A percentile compares a stretch with the other conserved stretches of the same genome.
These are phyloP conservation scores for Coniella lustricola DNA, from an alignment of 2,329 filamentous ascomycete genomes.

Conservation along the genomic window DNA sequence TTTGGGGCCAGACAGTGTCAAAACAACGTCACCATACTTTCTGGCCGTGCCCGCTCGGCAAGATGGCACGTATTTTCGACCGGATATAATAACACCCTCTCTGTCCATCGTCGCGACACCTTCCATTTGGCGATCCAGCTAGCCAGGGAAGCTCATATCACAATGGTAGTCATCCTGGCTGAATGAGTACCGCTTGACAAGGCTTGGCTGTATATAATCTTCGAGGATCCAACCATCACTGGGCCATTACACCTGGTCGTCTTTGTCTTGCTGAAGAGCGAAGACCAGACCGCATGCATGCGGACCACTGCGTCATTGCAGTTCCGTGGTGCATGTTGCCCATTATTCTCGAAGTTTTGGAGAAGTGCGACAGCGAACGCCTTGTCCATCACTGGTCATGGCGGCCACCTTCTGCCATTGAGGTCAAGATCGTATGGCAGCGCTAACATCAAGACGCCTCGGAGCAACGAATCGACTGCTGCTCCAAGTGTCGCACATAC, in stretches of 20 bases:
- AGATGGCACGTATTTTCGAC: constrained; percentile 14
- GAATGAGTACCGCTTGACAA: too few species aligned
- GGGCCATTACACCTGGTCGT: too few species aligned
- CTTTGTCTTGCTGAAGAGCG: too few species aligned
- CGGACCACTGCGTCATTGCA: not conserved
- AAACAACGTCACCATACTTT: constrained; percentile 13
- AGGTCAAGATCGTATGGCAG: too few species aligned
- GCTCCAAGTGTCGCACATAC: too few species aligned
- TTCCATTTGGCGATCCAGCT: not conserved
- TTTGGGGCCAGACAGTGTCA: constrained; percentile 8
- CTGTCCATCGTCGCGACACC: not conserved
- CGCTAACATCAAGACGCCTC: too few species aligned
- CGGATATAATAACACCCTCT: constrained; percentile 7
- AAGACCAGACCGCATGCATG: not conserved
- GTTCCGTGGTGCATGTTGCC: constrained; percentile 1
- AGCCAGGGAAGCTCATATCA: too few species aligned
- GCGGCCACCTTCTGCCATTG: too few species aligned
- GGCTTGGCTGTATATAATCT: too few species aligned
- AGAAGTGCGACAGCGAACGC: too few species aligned
- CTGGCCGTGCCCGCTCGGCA: constrained; percentile 3
- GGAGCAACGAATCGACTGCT: too few species aligned
- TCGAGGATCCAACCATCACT: not conserved
- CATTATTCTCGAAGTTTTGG: not conserved
- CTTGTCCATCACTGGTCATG: not conserved
- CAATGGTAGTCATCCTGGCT: too few species aligned